phyloP scores from a whole-genome alignment of 192 early-diverging fungal genomes.

The Entomortierella chlamydospora region DNA sequence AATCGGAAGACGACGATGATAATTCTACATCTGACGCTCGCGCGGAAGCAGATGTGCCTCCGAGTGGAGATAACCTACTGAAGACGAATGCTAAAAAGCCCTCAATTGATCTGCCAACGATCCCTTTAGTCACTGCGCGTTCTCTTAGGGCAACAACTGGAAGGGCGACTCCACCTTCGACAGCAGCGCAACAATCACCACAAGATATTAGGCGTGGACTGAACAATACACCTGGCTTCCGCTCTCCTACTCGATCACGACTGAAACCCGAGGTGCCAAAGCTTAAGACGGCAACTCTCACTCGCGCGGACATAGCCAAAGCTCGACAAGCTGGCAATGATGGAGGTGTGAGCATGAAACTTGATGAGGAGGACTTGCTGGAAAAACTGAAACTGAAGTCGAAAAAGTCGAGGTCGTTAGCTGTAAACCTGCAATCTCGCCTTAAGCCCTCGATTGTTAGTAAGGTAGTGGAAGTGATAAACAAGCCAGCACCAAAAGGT shows the following conservation, averaged over 20 bases:
- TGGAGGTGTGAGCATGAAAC: not conserved
- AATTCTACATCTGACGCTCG: not conserved
- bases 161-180: not conserved
- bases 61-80: not conserved
- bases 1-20: constrained; percentile 19
- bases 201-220: not conserved
- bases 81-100: not conserved
- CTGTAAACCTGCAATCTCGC: constrained; percentile 29
- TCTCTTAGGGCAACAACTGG: constrained; percentile 22
- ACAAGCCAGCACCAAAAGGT: constrained; percentile 56
- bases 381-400: constrained; percentile 37
- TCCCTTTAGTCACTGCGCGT: constrained; percentile 8
- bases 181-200: not conserved
- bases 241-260: constrained; percentile 5
- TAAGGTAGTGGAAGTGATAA: constrained; percentile 35
- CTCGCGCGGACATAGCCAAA: constrained; percentile 37
- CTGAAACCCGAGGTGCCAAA: constrained; percentile 22
- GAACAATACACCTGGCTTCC: constrained; percentile 27
- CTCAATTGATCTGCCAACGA: constrained; percentile 5
- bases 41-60: not conserved
- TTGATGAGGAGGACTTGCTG: constrained; percentile 28
- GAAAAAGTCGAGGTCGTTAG: constrained; percentile 40
- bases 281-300: constrained; percentile 45
- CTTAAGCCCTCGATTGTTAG: constrained; percentile 44
- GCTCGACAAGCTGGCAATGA: constrained; percentile 19